Evolutionary conservation across 495 filamentous ascomycete species (phyloP).

Genomic region (Aspergillus olivimuriae): DNA sequence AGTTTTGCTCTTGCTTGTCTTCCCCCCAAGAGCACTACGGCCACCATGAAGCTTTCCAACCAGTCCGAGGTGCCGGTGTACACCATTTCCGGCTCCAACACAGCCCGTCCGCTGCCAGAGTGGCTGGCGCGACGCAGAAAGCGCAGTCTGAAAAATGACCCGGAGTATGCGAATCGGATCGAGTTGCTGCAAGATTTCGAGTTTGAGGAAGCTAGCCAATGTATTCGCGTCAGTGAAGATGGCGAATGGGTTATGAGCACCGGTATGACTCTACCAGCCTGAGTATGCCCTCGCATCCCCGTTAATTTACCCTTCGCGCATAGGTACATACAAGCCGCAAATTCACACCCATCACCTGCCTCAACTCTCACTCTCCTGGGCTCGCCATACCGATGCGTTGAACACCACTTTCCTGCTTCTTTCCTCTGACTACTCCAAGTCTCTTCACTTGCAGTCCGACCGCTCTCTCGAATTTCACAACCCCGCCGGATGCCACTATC

Average conservation of each 20-base stretch:
- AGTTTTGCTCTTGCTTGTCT: background rate
- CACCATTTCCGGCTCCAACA: conserved; percentile 88
- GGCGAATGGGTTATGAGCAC: conserved; percentile 98
- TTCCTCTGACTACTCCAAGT: conserved; percentile 93
- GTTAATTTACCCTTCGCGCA: background rate
- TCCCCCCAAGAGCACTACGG: conserved; percentile 1
- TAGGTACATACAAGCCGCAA: conserved; percentile 88
- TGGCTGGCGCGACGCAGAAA: conserved; percentile 90
- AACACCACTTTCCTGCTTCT: conserved; percentile 90
- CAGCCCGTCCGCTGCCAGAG: conserved; percentile 86
- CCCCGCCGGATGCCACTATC: conserved; percentile 79
- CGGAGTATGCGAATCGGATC: conserved; percentile 86
- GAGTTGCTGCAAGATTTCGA: conserved; percentile 97
- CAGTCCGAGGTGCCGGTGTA: conserved; percentile 89
- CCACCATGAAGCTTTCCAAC: conserved; percentile 78
- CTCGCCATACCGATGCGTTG: conserved; percentile 86
- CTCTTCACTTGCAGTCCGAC: conserved; percentile 86
- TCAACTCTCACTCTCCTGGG: conserved; percentile 85
- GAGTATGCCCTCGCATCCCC: background rate
- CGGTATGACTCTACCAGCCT: conserved; percentile 45
- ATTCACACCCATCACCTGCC: conserved; percentile 93
- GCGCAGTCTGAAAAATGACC: conserved; percentile 86
- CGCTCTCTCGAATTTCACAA: conserved; percentile 93
- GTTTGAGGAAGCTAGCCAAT: conserved; percentile 96
- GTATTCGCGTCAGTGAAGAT: conserved; percentile 87